Base-by-base conservation (phyloP, 176 grass and related monocot genomes). In the Aegilops sharonensis region DNA sequence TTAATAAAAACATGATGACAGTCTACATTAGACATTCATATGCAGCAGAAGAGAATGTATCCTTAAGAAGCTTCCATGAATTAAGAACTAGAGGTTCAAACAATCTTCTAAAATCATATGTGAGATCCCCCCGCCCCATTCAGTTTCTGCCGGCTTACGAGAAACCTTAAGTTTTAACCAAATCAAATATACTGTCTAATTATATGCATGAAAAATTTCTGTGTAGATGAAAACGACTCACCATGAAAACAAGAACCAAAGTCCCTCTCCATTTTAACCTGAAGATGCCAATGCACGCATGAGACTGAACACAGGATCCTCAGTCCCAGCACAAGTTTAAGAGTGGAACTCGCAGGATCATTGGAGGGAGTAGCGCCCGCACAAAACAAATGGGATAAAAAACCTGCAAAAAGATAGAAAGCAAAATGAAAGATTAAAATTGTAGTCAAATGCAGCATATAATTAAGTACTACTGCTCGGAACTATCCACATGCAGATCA, bases 251-350 rank as follows among this genome's bases (percentile, higher is more conserved):
- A 78, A 78, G 56, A 87, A 90, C 85, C 77, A 75, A 72, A 87
- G 59, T n/a, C 85, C 45, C 82, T 79, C 85, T 90, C 91, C 91
- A 93, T 93, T 67, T 87, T 88, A 93, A 66, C 57, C 43, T 31
- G 71, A 78, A 64, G 78, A 93, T 80, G 14, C 78, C 80, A 69
- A 27, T 34, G 45, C 56, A 75, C 71, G 76, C 91, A 87, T 92
- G 42, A 57, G 79, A 42, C 23, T 67, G 68, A 25, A 56, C 61
- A 70, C 48, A 81, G 40, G 54, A 9, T 87, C 78, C 57, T 78
- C 78, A 87, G 29, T 88, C 72, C 54, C 87, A 67, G 48, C 11
- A 64, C 23, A 35, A 75, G 15, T 75, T 83, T 60, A 73, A 61
- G 35, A 87, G 42, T 9, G 23, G 48, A 76, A 54, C 36, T 71